Conservation (phyloP, 1,139 yeast genomes). For the Suhomyces choctaworum region DNA sequence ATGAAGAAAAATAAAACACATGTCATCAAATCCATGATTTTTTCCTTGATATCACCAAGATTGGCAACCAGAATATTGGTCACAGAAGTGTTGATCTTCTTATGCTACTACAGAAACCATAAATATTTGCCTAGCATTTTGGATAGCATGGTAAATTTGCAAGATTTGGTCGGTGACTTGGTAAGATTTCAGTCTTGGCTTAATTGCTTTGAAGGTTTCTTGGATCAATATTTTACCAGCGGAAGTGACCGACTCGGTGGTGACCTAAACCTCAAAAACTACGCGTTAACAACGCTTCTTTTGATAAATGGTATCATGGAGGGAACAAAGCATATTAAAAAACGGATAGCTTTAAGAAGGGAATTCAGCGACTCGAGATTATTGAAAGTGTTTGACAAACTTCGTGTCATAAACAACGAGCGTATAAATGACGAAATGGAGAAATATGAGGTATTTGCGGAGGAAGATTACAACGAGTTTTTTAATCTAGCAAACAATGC, state of each 20-base stretch:
- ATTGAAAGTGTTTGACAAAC: conserved; percentile 37
- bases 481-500: conserved; percentile 14
- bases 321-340: conserved; percentile 32
- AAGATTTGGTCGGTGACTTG: conserved; percentile 38
- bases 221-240: conserved; percentile 32
- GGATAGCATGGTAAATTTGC: conserved; percentile 37
- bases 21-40: conserved; percentile 38
- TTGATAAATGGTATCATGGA: conserved; percentile 44
- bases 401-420: conserved; percentile 36
- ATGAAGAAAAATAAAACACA: conserved; percentile 28
- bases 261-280: conserved; percentile 37
- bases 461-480: conserved; percentile 36
- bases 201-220: conserved; percentile 35
- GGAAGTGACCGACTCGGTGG: conserved; percentile 18
- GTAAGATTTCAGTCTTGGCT: conserved; percentile 47
- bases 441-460: conserved; percentile 42
- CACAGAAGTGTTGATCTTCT: conserved; percentile 44
- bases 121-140: conserved; percentile 30
- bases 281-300: conserved; percentile 46
- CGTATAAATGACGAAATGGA: conserved; percentile 49
- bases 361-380: conserved; percentile 46
- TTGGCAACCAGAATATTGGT: conserved; percentile 43
- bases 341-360: conserved; percentile 37
- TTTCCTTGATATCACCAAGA: conserved; percentile 43
- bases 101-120: conserved; percentile 29